A percentile compares a stretch with the other conserved stretches of the same genome.
Evolutionary conservation across 306 rosid species (phyloP).

Genomic region (Echinosophora koreensis): DNA sequence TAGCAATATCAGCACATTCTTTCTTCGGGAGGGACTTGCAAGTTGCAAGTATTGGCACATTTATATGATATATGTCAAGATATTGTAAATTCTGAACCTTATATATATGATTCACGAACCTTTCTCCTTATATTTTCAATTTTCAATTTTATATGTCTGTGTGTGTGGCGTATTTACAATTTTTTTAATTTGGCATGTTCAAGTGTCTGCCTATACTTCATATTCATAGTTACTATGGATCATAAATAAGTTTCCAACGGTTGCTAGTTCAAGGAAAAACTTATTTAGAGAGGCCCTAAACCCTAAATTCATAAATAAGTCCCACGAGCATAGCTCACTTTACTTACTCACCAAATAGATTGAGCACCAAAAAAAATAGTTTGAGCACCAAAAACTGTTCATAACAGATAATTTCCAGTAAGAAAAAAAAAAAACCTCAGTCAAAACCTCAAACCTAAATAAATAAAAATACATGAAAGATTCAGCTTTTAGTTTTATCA

Average conservation of each 20-base stretch:
- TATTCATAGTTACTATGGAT: neutral
- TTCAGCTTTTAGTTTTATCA: neutral
- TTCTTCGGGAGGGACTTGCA: no score
- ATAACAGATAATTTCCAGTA: neutral
- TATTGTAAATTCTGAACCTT: no score
- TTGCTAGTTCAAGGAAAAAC: neutral
- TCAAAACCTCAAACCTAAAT: neutral
- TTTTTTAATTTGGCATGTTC: neutral
- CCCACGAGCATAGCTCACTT: neutral
- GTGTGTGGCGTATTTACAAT: neutral
- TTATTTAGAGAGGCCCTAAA: neutral
- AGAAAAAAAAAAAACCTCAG: neutral
- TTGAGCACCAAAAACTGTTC: neutral
- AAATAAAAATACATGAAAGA: neutral
- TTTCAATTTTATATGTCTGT: no score
- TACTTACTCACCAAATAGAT: neutral
- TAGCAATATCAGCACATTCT: neutral
- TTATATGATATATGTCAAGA: no score
- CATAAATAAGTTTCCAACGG: neutral
- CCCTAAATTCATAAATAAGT: conserved; percentile 26
- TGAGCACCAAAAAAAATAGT: no score
- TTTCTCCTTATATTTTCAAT: neutral
- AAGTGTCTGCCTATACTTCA: neutral
- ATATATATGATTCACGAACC: neutral
- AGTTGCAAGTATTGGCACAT: no score